A percentile compares a stretch with the other conserved stretches of the same genome.
Evolutionary conservation across 768 basidiomycete species (phyloP).

Genomic region (Pisolithus marmoratus): DNA sequence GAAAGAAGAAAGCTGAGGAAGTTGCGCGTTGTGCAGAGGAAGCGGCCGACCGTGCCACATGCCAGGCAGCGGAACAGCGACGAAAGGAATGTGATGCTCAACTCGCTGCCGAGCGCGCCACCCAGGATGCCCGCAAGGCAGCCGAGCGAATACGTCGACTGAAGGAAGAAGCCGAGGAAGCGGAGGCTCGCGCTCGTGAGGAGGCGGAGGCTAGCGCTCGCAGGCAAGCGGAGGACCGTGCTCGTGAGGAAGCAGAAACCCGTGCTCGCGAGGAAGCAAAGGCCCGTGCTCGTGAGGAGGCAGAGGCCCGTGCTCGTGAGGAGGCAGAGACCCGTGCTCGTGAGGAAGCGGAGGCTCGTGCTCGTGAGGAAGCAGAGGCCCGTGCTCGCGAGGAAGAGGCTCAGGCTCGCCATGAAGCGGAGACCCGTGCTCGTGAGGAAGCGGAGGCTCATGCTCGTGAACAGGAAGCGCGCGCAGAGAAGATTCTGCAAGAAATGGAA

Average conservation of each 20-base stretch:
- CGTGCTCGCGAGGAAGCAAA: constrained; percentile 10
- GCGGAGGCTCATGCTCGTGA: constrained; percentile 23
- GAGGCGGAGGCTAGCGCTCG: constrained; percentile 21
- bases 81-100: constrained; percentile 11
- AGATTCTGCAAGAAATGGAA: constrained; percentile 9
- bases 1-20: constrained; percentile 12
- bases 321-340: constrained; percentile 18
- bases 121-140: constrained; percentile 17
- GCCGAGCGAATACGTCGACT: constrained; percentile 18
- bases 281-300: constrained; percentile 15
- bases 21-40: constrained; percentile 16
- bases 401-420: constrained; percentile 20
- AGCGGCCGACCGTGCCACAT: constrained; percentile 17
- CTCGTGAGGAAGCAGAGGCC: constrained; percentile 12
- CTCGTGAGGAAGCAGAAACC: constrained; percentile 4
- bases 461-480: constrained; percentile 18
- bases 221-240: constrained; percentile 18
- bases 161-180: constrained; percentile 16
- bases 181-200: constrained; percentile 17
- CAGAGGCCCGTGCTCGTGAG: constrained; percentile 4
- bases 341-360: constrained; percentile 11
- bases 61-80: constrained; percentile 17
- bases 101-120: constrained; percentile 18
- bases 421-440: constrained; percentile 13
- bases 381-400: constrained; percentile 19